These are phyloP conservation scores for Camellia japonica DNA, from an alignment of 148 eudicot species.

Conservation along the genomic window DNA sequence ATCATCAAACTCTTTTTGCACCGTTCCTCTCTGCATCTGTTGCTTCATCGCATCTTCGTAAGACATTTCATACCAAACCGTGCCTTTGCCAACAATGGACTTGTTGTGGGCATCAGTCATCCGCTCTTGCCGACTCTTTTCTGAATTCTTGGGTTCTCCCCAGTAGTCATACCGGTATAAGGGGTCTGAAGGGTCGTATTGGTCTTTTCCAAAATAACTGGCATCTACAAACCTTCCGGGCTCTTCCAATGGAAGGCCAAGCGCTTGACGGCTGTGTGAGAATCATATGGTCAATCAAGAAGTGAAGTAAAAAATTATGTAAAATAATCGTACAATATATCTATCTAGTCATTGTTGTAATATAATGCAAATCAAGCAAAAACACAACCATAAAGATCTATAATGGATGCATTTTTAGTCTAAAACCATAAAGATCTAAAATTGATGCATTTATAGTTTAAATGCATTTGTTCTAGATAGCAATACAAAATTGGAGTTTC, in stretches of 20 bases:
- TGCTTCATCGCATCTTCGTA: conserved; percentile 78
- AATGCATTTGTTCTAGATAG: neutral
- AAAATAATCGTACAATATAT: too few species aligned
- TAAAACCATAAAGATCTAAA: neutral
- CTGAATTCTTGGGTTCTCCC: conserved; percentile 98
- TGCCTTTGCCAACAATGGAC: conserved; percentile 73
- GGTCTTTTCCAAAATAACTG: conserved; percentile 57
- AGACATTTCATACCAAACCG: conserved; percentile 83
- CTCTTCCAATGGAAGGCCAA: conserved; percentile 86
- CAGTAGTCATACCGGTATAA: conserved; percentile 88
- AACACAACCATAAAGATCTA: neutral
- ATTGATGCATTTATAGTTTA: neutral
- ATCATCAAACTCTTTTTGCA: conserved; percentile 19
- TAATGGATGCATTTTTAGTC: neutral
- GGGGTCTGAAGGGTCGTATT: conserved; percentile 76
- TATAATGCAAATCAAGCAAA: too few species aligned
- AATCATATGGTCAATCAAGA: neutral
- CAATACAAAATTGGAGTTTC: neutral
- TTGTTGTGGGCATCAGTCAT: conserved; percentile 79
- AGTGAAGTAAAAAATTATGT: neutral
- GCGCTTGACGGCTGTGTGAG: conserved; percentile 69
- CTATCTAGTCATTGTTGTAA: too few species aligned
- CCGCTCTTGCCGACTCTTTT: conserved; percentile 74
- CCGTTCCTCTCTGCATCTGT: conserved; percentile 37
- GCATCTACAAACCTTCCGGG: conserved; percentile 90